Conservation (phyloP, 129 eudicot species). For the Escallonia herrerae region DNA sequence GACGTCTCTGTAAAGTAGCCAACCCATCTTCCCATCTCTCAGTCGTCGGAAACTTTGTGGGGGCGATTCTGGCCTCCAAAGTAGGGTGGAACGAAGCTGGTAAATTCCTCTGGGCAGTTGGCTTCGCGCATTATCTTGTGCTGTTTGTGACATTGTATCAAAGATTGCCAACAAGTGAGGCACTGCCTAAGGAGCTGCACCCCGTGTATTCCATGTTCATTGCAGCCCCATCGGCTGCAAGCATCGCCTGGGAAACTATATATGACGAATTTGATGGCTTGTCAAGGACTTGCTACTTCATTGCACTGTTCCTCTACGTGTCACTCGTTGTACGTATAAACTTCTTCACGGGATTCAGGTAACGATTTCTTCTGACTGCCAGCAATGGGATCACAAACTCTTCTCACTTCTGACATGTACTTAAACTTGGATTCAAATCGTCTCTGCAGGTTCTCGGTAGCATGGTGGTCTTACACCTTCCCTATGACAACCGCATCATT, state of each 20-base stretch:
- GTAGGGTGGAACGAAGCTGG: slow-evolving; percentile 79
- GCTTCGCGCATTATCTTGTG: slow-evolving; percentile 89
- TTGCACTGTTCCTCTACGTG: slow-evolving; percentile 67
- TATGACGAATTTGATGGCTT: slow-evolving; percentile 83
- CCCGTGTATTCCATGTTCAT: slow-evolving; percentile 96
- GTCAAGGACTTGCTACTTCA: slow-evolving; percentile 81
- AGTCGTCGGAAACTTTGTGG: slow-evolving; percentile 89
- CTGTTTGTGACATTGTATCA: slow-evolving; percentile 86
- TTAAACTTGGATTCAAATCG: background rate
- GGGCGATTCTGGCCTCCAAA: slow-evolving; percentile 79
- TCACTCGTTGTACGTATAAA: slow-evolving; percentile 85
- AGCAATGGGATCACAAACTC: too few species aligned
- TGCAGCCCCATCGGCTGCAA: slow-evolving; percentile 93
- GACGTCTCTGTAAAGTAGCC: slow-evolving; percentile 79
- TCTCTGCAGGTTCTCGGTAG: slow-evolving; percentile 45
- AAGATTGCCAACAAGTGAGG: slow-evolving; percentile 84
- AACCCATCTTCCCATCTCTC: slow-evolving; percentile 92
- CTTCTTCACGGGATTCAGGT: slow-evolving; percentile 90
- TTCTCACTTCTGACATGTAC: too few species aligned
- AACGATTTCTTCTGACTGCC: background rate
- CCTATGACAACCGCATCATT: slow-evolving; percentile 64
- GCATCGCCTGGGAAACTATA: slow-evolving; percentile 80
- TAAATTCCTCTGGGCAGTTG: slow-evolving; percentile 88
- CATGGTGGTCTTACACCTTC: slow-evolving; percentile 73
- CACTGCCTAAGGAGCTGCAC: slow-evolving; percentile 86